Evolutionary conservation across 352 stramenopile species (phyloP), one percentile per base, ranked within the genome.

Genomic region (Globisporangium alternatum): DNA sequence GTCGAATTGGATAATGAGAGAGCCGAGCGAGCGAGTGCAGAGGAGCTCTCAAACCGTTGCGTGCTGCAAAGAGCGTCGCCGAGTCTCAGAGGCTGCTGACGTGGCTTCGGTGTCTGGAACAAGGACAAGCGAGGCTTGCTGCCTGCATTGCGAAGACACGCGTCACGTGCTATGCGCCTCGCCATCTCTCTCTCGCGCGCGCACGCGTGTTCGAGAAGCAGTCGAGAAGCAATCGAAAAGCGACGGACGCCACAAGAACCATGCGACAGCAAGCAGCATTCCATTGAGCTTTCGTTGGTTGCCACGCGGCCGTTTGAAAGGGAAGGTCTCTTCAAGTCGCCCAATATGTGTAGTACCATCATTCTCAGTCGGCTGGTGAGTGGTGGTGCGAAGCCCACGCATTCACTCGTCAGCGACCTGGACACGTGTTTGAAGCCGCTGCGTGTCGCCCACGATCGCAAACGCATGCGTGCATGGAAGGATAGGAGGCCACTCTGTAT

Each of bases 181-280:
- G 31, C 31, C 45, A n/a, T 7, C n/a, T 52, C 9, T 25, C 22
- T 54, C 15, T n/a, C 22, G 9, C 12, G 3, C 22, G 7, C 28
- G 28, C 47, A n/a, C 10, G 47, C 47, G 7, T 21, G 47, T 54
- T 54, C 47, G 47, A 54, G 47, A 54, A 54, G 47, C 47, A 21
- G 41, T 54, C 47, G 22, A 54, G 47, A 54, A 35, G 22, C 47
- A 10, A 13, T 9, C 15, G 41, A n/a, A 48, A 17, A 5, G 13
- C 15, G 39, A 7, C 39, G 13, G n/a, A n/a, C 37, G 19, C 41
- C 41, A 48, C 13, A 48, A 8, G 41, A 48, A 22, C 41, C 41
- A 48, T 22, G 41, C 21, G 37, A 43, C 45, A 52, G 21, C 45
- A 52, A 52, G 21, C 7, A 19, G 21, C 6, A 37, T 9, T 10